Conservation (phyloP, 441 rosid genomes). For the Breynia disticha region DNA sequence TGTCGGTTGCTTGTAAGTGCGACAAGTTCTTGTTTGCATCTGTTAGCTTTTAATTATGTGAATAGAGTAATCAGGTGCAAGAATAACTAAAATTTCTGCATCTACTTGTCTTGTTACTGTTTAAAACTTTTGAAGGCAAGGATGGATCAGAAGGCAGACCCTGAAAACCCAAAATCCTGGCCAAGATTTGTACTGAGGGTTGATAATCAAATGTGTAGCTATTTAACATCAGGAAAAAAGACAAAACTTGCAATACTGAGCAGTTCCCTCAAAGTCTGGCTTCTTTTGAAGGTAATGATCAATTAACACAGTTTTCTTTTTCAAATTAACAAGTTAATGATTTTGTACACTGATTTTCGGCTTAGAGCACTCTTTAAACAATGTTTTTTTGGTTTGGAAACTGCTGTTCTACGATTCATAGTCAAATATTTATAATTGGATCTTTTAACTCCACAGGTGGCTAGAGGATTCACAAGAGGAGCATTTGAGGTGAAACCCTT, state of each 20-base stretch:
- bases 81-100: background rate
- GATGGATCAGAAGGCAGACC: constrained; percentile 50
- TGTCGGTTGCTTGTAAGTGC: constrained; percentile 72
- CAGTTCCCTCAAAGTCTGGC: constrained; percentile 92
- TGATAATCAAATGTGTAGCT: constrained; percentile 76
- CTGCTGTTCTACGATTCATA: background rate
- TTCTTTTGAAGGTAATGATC: constrained; percentile 67
- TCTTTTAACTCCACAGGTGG: constrained; percentile 41
- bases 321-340: background rate
- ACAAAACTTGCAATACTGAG: constrained; percentile 74
- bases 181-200: constrained; percentile 73
- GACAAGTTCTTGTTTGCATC: background rate
- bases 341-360: too few relatives aligned
- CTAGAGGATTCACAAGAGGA: constrained; percentile 77
- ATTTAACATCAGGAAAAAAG: constrained; percentile 73
- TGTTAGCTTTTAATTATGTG: background rate
- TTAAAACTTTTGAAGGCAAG: constrained; percentile 37
- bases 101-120: background rate
- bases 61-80: background rate
- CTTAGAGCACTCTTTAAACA: too few relatives aligned
- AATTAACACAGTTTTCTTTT: background rate
- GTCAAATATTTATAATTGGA: background rate
- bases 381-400: too few relatives aligned
- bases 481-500: constrained; percentile 73
- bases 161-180: constrained; percentile 75